phyloP scores from a whole-genome alignment of 495 filamentous ascomycete species.

The Terfezia claveryi region DNA sequence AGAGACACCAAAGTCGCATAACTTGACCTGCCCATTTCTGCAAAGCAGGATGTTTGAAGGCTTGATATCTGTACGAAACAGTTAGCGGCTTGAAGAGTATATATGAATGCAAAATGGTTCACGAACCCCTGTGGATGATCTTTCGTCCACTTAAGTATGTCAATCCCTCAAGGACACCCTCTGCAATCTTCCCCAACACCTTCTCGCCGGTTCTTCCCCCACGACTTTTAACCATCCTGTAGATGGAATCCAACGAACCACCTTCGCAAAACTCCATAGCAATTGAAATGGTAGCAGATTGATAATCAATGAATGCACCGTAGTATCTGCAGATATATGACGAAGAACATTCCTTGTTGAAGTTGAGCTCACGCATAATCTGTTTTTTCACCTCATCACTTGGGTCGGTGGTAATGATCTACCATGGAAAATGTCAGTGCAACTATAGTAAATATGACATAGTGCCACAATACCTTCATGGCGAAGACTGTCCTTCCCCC shows the following conservation, averaged over 20 bases:
- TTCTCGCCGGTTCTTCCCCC: slow-evolving; percentile 92
- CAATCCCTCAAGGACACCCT: slow-evolving; percentile 80
- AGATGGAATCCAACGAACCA: slow-evolving; percentile 83
- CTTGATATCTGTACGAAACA: slow-evolving; percentile 52
- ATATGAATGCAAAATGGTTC: neutral
- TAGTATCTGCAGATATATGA: slow-evolving; percentile 94
- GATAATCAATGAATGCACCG: slow-evolving; percentile 82
- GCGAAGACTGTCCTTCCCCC: slow-evolving; percentile 89
- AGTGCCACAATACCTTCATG: slow-evolving; percentile 45
- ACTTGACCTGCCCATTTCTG: slow-evolving; percentile 79
- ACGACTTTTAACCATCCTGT: slow-evolving; percentile 86
- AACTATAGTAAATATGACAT: neutral
- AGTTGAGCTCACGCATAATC: slow-evolving; percentile 81
- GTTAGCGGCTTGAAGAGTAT: slow-evolving; percentile 1
- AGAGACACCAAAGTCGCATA: slow-evolving; percentile 94
- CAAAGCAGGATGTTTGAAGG: slow-evolving; percentile 92
- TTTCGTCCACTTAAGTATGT: slow-evolving; percentile 92
- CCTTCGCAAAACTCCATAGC: slow-evolving; percentile 99
- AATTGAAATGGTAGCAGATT: slow-evolving; percentile 85
- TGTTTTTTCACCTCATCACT: slow-evolving; percentile 96
- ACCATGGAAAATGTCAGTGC: neutral
- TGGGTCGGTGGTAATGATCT: slow-evolving; percentile 96
- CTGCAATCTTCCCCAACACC: slow-evolving; percentile 91
- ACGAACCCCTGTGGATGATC: slow-evolving; percentile 72
- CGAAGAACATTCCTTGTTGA: slow-evolving; percentile 91